phyloP scores from a whole-genome alignment of 306 rosid species.

The Trichosanthes cucumerina region DNA sequence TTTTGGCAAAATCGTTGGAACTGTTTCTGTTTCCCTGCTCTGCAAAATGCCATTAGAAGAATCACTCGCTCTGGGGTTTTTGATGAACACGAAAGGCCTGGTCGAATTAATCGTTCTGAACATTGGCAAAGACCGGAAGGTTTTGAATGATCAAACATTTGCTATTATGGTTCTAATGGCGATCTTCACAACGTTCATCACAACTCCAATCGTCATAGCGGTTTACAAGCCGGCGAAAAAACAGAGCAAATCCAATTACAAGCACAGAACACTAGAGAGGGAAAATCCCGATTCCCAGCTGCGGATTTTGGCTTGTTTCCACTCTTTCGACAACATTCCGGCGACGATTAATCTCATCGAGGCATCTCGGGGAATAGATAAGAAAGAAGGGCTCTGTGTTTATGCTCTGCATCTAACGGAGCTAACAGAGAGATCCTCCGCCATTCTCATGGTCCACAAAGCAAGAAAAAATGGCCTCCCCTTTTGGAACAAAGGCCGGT shows the following conservation, averaged over 20 bases:
- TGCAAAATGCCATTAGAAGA: conserved; percentile 49
- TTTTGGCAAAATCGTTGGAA: conserved; percentile 70
- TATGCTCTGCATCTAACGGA: conserved; percentile 78
- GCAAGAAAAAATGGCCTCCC: conserved; percentile 52
- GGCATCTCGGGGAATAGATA: conserved; percentile 69
- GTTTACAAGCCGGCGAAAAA: conserved; percentile 58
- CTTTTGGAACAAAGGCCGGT: conserved; percentile 37
- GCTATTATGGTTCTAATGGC: conserved; percentile 97
- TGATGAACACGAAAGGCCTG: conserved; percentile 92
- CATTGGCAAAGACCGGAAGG: conserved; percentile 88
- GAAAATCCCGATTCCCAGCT: conserved; percentile 40
- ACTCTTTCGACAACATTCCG: conserved; percentile 46
- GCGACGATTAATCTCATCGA: conserved; percentile 64
- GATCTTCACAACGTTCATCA: conserved; percentile 71
- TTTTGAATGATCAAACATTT: conserved; percentile 79
- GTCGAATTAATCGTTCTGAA: conserved; percentile 83
- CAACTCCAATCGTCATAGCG: conserved; percentile 59
- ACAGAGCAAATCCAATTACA: conserved; percentile 26
- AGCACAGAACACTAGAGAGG: conserved; percentile 38
- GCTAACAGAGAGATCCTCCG: conserved; percentile 52
- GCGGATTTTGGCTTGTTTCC: conserved; percentile 55
- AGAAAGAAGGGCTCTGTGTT: conserved; percentile 46
- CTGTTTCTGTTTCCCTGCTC: conserved; percentile 35
- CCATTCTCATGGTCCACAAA: conserved; percentile 53
- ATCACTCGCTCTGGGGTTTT: conserved; percentile 56